phyloP scores from a whole-genome alignment of 164 flowering plant species.

The Cinnamomum micranthum region DNA sequence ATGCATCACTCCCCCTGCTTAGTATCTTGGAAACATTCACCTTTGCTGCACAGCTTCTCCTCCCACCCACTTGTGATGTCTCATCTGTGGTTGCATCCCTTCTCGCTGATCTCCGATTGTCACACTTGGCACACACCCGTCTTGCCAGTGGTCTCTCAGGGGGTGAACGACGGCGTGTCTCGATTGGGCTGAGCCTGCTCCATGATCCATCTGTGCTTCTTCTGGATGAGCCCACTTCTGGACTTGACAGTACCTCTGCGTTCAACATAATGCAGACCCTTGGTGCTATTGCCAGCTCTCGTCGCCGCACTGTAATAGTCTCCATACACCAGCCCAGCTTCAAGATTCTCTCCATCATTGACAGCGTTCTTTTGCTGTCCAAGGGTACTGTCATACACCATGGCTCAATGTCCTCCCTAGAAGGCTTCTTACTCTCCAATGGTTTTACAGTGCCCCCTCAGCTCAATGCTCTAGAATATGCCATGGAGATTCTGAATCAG shows the following conservation, averaged over 20 bases:
- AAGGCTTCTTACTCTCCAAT: slow-evolving; percentile 36
- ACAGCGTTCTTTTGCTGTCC: slow-evolving; percentile 53
- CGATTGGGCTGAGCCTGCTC: slow-evolving; percentile 86
- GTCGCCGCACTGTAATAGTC: slow-evolving; percentile 59
- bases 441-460: slow-evolving; percentile 82
- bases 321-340: slow-evolving; percentile 96
- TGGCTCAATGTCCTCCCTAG: slow-evolving; percentile 56
- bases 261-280: slow-evolving; percentile 69
- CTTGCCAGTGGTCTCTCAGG: slow-evolving; percentile 68
- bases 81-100: slow-evolving; percentile 37
- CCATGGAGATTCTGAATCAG: slow-evolving; percentile 79
- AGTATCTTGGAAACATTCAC: slow-evolving; percentile 78
- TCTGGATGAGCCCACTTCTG: slow-evolving; percentile 95
- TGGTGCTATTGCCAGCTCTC: slow-evolving; percentile 40
- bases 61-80: slow-evolving; percentile 33
- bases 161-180: slow-evolving; percentile 81
- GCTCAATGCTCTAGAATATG: slow-evolving; percentile 78
- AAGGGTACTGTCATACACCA: slow-evolving; percentile 79
- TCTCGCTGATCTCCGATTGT: slow-evolving; percentile 57
- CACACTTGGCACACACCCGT: slow-evolving; percentile 51
- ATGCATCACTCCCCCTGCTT: slow-evolving; percentile 65
- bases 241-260: slow-evolving; percentile 86
- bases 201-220: slow-evolving; percentile 79
- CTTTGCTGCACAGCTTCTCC: slow-evolving; percentile 66
- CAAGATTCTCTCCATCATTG: slow-evolving; percentile 69